phyloP scores from a whole-genome alignment of 352 stramenopile genomes.

The Phytopythium montanum region DNA sequence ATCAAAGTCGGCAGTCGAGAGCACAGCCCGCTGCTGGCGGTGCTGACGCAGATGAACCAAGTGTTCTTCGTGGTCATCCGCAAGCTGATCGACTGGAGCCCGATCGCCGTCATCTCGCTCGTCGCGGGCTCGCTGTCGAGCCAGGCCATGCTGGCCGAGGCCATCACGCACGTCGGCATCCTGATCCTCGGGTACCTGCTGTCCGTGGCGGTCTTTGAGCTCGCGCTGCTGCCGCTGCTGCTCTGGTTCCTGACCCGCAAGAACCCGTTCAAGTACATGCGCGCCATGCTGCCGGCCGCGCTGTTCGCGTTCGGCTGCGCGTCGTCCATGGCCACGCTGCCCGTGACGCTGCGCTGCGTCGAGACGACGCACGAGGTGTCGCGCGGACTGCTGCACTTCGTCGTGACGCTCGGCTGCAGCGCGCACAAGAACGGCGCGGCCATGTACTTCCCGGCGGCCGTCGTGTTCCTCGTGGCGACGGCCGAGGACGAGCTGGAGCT shows the following conservation, averaged over 20 bases:
- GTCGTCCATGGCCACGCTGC: conserved; percentile 65
- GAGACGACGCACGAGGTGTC: conserved; percentile 58
- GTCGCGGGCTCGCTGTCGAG: conserved; percentile 56
- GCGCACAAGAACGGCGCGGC: conserved; percentile 78
- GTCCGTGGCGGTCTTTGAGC: conserved; percentile 41
- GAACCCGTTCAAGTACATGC: conserved; percentile 61
- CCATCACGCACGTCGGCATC: conserved; percentile 47
- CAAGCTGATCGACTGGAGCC: conserved; percentile 63
- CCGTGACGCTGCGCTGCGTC: conserved; percentile 62
- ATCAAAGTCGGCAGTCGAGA: conserved; percentile 45
- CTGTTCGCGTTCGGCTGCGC: conserved; percentile 66
- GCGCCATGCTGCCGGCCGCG: conserved; percentile 51
- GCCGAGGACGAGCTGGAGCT: conserved; percentile 31
- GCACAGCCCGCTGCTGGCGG: conserved; percentile 47
- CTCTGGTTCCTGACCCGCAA: conserved; percentile 37
- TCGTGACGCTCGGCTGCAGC: conserved; percentile 66
- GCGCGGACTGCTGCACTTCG: conserved; percentile 51
- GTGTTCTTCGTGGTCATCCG: conserved; percentile 68
- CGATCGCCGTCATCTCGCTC: conserved; percentile 63
- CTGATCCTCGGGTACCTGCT: conserved; percentile 53
- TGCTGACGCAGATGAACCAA: conserved; percentile 67
- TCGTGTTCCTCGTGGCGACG: conserved; percentile 68
- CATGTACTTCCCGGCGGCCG: conserved; percentile 63
- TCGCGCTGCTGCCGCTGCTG: conserved; percentile 52
- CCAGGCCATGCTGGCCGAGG: conserved; percentile 36